Evolutionary conservation across 108 stramenopile genomes (phyloP).

Genomic region (Asterionellopsis glacialis): DNA sequence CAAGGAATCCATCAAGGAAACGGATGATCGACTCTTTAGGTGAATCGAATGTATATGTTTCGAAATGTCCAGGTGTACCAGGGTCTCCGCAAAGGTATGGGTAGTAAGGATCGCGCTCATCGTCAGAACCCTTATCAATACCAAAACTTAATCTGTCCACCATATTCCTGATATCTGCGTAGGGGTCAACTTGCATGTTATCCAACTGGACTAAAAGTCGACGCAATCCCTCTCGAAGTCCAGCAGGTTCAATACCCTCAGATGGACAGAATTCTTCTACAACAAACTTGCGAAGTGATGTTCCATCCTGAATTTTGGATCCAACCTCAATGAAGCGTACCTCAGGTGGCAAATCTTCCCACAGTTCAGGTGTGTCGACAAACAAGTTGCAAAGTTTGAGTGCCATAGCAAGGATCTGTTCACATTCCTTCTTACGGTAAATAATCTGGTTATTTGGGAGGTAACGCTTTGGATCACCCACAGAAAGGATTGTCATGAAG

Average conservation of each 20-base stretch:
- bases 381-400: slow-evolving; percentile 74
- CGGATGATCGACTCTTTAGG: slow-evolving; percentile 58
- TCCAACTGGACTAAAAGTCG: slow-evolving; percentile 65
- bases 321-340: slow-evolving; percentile 70
- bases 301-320: slow-evolving; percentile 63
- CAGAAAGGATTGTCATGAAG: slow-evolving; percentile 30
- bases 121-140: slow-evolving; percentile 72
- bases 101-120: slow-evolving; percentile 64
- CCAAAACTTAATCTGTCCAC: slow-evolving; percentile 58
- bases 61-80: slow-evolving; percentile 69
- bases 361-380: slow-evolving; percentile 47
- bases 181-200: slow-evolving; percentile 85
- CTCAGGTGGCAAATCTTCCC: slow-evolving; percentile 66
- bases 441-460: slow-evolving; percentile 73
- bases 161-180: slow-evolving; percentile 69
- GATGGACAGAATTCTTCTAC: slow-evolving; percentile 75
- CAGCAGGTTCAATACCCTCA: slow-evolving; percentile 60
- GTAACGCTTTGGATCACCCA: slow-evolving; percentile 78
- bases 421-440: slow-evolving; percentile 62
- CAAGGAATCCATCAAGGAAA: slow-evolving; percentile 59
- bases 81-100: slow-evolving; percentile 50
- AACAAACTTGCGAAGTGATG: slow-evolving; percentile 69
- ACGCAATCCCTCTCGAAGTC: slow-evolving; percentile 68
- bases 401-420: slow-evolving; percentile 67
- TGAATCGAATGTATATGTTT: slow-evolving; percentile 83